These are phyloP conservation scores for Roridomyces roridus DNA, from an alignment of 768 basidiomycete species.

Conservation along the genomic window DNA sequence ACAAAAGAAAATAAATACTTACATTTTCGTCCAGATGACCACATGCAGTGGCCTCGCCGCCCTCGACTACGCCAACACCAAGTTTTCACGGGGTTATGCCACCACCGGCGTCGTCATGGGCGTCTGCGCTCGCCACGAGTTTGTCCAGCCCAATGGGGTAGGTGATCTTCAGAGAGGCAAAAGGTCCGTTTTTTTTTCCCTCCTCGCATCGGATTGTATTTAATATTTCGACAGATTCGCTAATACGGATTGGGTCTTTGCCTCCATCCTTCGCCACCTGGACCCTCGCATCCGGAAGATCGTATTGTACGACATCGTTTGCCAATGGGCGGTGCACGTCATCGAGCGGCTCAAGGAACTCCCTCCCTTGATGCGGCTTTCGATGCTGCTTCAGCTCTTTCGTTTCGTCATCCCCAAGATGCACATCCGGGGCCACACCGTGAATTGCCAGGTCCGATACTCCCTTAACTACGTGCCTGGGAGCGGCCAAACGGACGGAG, in stretches of 20 bases:
- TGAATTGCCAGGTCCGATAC: conserved; percentile 16
- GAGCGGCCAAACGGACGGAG: too few species aligned
- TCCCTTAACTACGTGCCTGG: conserved; percentile 36
- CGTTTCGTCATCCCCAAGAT: too few species aligned
- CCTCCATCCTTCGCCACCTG: neutral
- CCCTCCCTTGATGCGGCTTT: conserved; percentile 20
- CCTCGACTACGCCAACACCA: too few species aligned
- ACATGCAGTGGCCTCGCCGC: too few species aligned
- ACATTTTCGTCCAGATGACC: conserved; percentile 13
- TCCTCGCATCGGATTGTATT: neutral
- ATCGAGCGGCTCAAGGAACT: neutral
- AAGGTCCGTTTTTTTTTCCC: neutral
- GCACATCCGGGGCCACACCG: conserved; percentile 18
- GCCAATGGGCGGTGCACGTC: conserved; percentile 29
- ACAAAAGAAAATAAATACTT: neutral
- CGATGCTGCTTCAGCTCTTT: conserved; percentile 28
- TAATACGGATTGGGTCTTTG: conserved; percentile 31
- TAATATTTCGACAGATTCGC: conserved; percentile 17
- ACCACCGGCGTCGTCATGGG: too few species aligned
- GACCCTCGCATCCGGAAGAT: conserved; percentile 5
- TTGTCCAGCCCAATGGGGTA: conserved; percentile 18
- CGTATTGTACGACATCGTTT: conserved; percentile 40
- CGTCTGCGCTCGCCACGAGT: too few species aligned
- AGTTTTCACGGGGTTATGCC: too few species aligned
- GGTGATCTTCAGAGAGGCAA: conserved; percentile 21